Base-by-base conservation (phyloP, 2,329 filamentous ascomycete species). In the Tolypocladium tundrense region DNA sequence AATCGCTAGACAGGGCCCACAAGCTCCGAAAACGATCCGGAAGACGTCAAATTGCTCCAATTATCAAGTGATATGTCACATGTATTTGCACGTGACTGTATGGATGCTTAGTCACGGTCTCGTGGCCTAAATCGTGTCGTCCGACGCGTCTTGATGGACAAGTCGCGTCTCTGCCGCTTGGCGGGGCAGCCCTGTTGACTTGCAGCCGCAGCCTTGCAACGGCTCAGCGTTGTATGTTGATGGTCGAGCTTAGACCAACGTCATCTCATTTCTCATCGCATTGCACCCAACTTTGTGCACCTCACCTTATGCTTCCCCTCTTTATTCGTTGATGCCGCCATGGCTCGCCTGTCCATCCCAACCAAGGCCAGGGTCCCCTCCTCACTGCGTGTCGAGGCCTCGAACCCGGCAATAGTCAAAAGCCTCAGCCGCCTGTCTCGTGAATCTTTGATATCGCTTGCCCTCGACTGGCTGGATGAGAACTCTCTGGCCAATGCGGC, bases 391-490 rank as follows among this genome's bases (percentile, higher is more conserved):
- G 80, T 93, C 66, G 81, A 85, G 58, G 77, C 87, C 10, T 77
- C 81, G 59, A 88, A 87, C 67, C 76, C 82, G 52, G 77, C 84
- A 37, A 81, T 91, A 54, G 70, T 81, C 62, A 90, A 88, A 70
- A 78, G 82, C 45, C 78, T 96, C 54, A 80, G 77, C 60, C 86
- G 86, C 57, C 79, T 95, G 21, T 88, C 89, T 1, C 85, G 90
- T 55, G 76, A 85, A 53, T 85, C 88, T 0, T 80, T 96, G 27
- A 74, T 94, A 33, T 82, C 85, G 0, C 79, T 96, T 10, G 88
- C 82, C 0, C 79, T 91, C 27, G 81, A 88, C 73, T 96, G 91
- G 91, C 83, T 95, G 3, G 83, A 87, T 58, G 82, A 87, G 54
- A 76, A 79, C 61, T 86, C 88, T 61, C 76, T 84, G 45, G 72